phyloP scores from a whole-genome alignment of 257 asterid genomes.

The Ocimum tenuiflorum region DNA sequence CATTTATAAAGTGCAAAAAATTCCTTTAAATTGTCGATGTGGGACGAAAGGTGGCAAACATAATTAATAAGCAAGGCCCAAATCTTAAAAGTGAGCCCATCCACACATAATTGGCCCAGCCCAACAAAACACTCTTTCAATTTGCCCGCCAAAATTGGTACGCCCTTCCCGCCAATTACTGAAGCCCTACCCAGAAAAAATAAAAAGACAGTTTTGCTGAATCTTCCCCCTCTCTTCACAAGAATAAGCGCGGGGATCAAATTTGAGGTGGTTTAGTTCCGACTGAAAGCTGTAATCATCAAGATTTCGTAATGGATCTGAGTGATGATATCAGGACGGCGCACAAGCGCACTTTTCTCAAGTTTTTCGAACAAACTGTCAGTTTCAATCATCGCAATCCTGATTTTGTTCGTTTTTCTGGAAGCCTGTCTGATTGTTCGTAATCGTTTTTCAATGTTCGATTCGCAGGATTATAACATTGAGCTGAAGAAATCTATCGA shows the following conservation, averaged over 20 bases:
- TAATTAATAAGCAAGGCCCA: no score
- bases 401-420: neutral
- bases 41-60: no score
- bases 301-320: constrained; percentile 57
- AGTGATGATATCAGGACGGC: constrained; percentile 76
- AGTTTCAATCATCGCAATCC: neutral
- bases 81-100: no score
- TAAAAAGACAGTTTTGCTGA: neutral
- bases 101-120: constrained; percentile 3
- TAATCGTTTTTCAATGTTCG: neutral
- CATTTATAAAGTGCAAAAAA: no score
- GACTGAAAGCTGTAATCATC: constrained; percentile 1
- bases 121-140: neutral
- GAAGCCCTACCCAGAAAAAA: constrained; percentile 19
- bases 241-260: neutral
- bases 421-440: neutral
- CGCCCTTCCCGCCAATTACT: constrained; percentile 55
- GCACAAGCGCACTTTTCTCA: constrained; percentile 76
- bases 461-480: constrained; percentile 48
- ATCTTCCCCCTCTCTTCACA: neutral
- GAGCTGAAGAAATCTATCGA: constrained; percentile 56
- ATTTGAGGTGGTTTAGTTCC: neutral
- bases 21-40: no score
- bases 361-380: constrained; percentile 82
- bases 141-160: constrained; percentile 46